phyloP scores from a whole-genome alignment of 169 alveolate species.

The Plasmodium knowlesi region DNA sequence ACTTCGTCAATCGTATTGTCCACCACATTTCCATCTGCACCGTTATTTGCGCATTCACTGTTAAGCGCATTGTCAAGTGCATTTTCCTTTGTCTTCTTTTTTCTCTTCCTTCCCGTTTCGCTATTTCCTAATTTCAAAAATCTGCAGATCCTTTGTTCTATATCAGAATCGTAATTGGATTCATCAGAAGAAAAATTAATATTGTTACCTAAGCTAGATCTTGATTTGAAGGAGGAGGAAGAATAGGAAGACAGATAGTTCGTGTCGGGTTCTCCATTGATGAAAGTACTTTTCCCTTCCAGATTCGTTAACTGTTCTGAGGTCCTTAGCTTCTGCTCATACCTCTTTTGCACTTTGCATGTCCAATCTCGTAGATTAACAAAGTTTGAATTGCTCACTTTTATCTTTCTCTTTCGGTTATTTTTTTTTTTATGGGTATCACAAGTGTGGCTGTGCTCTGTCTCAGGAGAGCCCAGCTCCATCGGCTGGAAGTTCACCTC shows the following conservation, averaged over 20 bases:
- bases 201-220: constrained; percentile 19
- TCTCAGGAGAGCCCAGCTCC: not conserved
- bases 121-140: constrained; percentile 17
- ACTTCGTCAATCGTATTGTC: too few relatives aligned
- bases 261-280: not conserved
- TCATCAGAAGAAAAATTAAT: constrained; percentile 34
- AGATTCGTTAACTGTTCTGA: constrained; percentile 1
- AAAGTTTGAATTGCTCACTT: not conserved
- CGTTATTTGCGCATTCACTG: not conserved
- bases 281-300: not conserved
- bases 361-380: constrained; percentile 69
- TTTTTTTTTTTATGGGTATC: not conserved
- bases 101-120: not conserved
- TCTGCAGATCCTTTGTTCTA: constrained; percentile 10
- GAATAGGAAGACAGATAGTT: not conserved
- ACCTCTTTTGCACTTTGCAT: constrained; percentile 22
- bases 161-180: constrained; percentile 48
- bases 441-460: not conserved
- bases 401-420: constrained; percentile 12
- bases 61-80: not conserved
- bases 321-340: constrained; percentile 21
- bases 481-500: not conserved
- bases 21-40: not conserved
- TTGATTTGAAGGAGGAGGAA: constrained; percentile 49
- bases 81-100: not conserved